phyloP scores from a whole-genome alignment of 108 stramenopile species.

The Skeletonema costatum region DNA sequence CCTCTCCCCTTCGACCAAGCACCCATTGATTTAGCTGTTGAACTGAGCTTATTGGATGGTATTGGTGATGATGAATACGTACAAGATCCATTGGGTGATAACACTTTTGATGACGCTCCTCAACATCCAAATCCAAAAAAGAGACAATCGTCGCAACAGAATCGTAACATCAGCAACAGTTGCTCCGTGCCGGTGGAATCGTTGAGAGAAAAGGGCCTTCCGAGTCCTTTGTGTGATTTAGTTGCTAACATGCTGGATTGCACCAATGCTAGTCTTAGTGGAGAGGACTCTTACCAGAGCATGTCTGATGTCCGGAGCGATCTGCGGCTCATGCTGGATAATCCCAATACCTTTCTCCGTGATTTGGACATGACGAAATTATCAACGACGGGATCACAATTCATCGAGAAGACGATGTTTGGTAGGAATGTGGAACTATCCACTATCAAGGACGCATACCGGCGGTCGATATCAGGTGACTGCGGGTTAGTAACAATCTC shows the following conservation, averaged over 20 bases:
- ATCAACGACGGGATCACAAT: constrained; percentile 4
- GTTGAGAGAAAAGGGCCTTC: constrained; percentile 8
- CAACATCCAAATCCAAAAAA: not conserved
- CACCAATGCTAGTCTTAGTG: constrained; percentile 4
- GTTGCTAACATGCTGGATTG: constrained; percentile 18
- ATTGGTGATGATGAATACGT: too few relatives aligned
- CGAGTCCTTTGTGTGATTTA: constrained; percentile 15
- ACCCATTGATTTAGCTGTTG: not conserved
- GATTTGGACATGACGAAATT: constrained; percentile 10
- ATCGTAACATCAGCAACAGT: not conserved
- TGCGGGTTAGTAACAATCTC: not conserved
- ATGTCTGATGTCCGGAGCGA: constrained; percentile 6
- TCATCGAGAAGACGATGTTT: constrained; percentile 1
- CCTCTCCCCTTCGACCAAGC: not conserved
- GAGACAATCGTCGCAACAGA: not conserved
- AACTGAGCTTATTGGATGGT: not conserved
- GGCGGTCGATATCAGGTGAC: not conserved
- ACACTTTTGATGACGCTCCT: too few relatives aligned
- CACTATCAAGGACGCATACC: not conserved
- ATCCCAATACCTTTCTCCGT: constrained; percentile 5
- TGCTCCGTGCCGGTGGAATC: not conserved
- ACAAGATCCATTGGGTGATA: too few relatives aligned
- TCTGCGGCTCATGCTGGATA: constrained; percentile 14
- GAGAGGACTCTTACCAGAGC: constrained; percentile 5
- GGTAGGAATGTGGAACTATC: not conserved